A percentile compares a stretch with the other conserved stretches of the same genome.
These are phyloP conservation scores for Coniferiporia weirii DNA, from an alignment of 1,284 basidiomycete species.

Conservation along the genomic window DNA sequence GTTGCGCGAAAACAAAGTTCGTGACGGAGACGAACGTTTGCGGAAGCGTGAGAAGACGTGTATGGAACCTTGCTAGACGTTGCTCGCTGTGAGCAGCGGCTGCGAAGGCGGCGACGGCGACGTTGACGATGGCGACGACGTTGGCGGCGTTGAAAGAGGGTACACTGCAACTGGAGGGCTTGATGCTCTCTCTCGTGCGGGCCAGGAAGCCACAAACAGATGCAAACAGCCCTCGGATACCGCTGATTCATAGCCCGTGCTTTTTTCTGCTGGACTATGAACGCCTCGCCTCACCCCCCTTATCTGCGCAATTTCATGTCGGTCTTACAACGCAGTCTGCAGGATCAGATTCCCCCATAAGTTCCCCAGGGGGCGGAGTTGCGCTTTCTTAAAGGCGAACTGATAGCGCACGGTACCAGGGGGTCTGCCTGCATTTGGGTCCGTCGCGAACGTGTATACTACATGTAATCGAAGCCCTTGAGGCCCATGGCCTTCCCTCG, in stretches of 20 bases:
- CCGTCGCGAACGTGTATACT: background rate
- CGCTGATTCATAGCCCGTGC: slow-evolving; percentile 2
- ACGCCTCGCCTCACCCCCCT: background rate
- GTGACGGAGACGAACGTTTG: slow-evolving; percentile 5
- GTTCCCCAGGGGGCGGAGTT: too few relatives aligned
- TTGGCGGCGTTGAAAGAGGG: slow-evolving; percentile 9
- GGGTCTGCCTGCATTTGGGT: background rate
- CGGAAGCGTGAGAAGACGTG: slow-evolving; percentile 2
- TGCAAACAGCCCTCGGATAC: slow-evolving; percentile 6
- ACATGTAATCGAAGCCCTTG: background rate
- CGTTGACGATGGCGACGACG: background rate
- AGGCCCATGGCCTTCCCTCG: background rate
- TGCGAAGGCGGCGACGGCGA: slow-evolving; percentile 5
- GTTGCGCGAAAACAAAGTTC: slow-evolving; percentile 11
- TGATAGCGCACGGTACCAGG: background rate
- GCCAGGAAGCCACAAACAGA: slow-evolving; percentile 2
- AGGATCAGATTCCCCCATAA: too few relatives aligned
- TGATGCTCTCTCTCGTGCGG: background rate
- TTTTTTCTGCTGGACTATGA: background rate
- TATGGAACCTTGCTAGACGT: background rate
- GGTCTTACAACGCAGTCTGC: too few relatives aligned
- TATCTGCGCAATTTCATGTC: too few relatives aligned
- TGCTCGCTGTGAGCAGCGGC: slow-evolving; percentile 17
- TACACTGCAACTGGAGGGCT: background rate
- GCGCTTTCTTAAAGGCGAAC: too few relatives aligned